These are phyloP conservation scores for Phytophthora pinifolia DNA, from an alignment of 352 stramenopile genomes.

Conservation along the genomic window DNA sequence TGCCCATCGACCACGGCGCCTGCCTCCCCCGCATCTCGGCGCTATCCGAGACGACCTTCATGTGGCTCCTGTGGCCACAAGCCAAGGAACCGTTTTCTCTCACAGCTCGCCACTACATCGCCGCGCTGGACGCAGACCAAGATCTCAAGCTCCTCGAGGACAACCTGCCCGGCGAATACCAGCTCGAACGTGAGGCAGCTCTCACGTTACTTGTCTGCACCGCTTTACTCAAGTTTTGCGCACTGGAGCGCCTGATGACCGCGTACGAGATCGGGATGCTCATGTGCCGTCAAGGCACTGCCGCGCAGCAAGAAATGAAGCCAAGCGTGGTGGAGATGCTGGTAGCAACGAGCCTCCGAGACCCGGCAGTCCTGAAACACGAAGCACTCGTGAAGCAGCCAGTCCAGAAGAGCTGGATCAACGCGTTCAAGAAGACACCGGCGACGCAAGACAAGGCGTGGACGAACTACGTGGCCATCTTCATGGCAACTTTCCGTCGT, in stretches of 20 bases:
- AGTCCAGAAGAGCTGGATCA: conserved; percentile 1
- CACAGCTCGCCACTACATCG: conserved; percentile 36
- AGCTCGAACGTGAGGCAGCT: conserved; percentile 41
- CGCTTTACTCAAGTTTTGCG: conserved; percentile 49
- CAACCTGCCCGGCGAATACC: conserved; percentile 18
- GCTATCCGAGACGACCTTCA: conserved; percentile 62
- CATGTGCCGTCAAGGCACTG: conserved; percentile 49
- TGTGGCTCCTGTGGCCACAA: conserved; percentile 75
- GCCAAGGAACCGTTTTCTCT: conserved; percentile 46
- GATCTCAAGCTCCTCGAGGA: conserved; percentile 39
- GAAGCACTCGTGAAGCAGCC: conserved; percentile 17
- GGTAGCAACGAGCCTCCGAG: conserved; percentile 14
- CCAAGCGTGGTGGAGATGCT: conserved; percentile 46
- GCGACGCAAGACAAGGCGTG: conserved; percentile 18
- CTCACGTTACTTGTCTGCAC: conserved; percentile 59
- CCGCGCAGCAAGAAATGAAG: conserved; percentile 26
- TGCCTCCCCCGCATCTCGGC: conserved; percentile 52
- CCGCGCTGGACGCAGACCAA: conserved; percentile 31
- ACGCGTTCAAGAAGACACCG: background rate
- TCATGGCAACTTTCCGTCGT: conserved; percentile 24
- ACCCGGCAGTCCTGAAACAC: conserved; percentile 15
- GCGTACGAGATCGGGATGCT: conserved; percentile 54
- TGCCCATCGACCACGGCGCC: conserved; percentile 80
- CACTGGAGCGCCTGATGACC: conserved; percentile 42
- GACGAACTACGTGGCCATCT: conserved; percentile 18